Base-by-base conservation (phyloP, 352 stramenopile genomes). In the Globisporangium perplexum region DNA sequence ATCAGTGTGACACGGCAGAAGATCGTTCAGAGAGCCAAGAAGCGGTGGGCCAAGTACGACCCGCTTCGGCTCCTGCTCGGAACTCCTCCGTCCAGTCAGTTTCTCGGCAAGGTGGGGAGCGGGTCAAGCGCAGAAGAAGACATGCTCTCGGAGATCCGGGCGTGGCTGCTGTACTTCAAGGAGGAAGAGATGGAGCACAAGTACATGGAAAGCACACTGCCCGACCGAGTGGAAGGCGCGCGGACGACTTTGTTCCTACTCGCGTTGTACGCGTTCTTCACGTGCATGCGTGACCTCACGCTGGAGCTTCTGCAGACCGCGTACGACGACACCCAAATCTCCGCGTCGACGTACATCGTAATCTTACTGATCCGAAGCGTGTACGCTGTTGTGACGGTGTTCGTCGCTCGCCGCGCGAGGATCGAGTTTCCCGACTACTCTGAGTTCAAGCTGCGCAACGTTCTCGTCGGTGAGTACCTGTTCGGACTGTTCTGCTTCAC, bases 171-270 rank as follows among this genome's bases (percentile, higher is more conserved):
- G 53, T 63, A 68, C 24, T 93, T 93, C 55, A 69, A 81, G 26
- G 71, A 91, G 11, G 54, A 63, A 0, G 76, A 86, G 1, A 90
- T 90, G 74, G 83, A 93, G 53, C 63, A 73, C 48, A 88, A 77
- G 46, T 93, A 86, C 30, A 63, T 90, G 7, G 76, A 90, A 14
- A 76, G 50, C 6, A 93, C 83, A 15, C 50, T 90, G 0, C 57
- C 57, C 0, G 72, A 83, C 14, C 77, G 83, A 17, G 74, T 89
- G 0, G 77, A 87, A 60, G 83, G 78, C 10, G 77, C 81, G 3
- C 76, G 73, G 24, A 74, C 64, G 2, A 90, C 77, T 1, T 50
- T 91, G 11, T 59, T 86, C 4, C 62, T 74, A 5, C 54, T 93
- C 2, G 69, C 66, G 10, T 46, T 71, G 0, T 93, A 93, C 48